Evolutionary conservation across 176 grass and related monocot species (phyloP), one percentile per base, ranked within the genome.

Genomic region (Pontederia crassipes): DNA sequence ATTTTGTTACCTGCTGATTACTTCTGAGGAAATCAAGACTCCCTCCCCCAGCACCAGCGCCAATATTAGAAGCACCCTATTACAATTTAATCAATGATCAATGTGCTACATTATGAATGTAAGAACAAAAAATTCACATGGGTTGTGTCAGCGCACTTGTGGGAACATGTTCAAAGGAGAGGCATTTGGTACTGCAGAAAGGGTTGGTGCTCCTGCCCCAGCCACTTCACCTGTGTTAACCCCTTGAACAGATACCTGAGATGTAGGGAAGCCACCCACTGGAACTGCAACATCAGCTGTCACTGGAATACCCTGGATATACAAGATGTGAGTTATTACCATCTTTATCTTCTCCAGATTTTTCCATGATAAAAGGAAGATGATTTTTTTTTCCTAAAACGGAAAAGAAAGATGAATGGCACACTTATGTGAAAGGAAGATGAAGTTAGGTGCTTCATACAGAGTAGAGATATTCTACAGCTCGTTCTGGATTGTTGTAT

Each of bases 401-500:
- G 1, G 20, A 24, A 24, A 24, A 24, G 20, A 1, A 24, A 24
- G 20, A 24, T 24, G 20, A 24, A 24, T 24, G 20, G 20, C 20
- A 24, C 20, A 24, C 20, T 24, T 24, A 24, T 24, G 20, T 24
- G 20, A 15, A 56, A 56, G 32, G 32, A 40, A 40, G 32, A 40
- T 40, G 52, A 26, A 54, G 15, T 12, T 48, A 51, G 4, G 49
- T 69, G 50, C 51, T 55, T 65, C 88, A 52, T 52, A 98, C 93
- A 76, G 93, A 98, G 71, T 98, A 98, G 53, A 98, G 62, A 62
- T 98, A 98, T 62, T 98, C 93, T 67, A 98, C 85, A 52, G 93
- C 93, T 52, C 93, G 88, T 47, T 98, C 93, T 17, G 93, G 93
- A 50, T 98, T 92, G 76, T 98, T 98, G 73, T 98, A 98, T 55